Evolutionary conservation across 2,329 filamentous ascomycete species (phyloP), one percentile per base, ranked within the genome.

Genomic region (Colletotrichum gloeosporioides): DNA sequence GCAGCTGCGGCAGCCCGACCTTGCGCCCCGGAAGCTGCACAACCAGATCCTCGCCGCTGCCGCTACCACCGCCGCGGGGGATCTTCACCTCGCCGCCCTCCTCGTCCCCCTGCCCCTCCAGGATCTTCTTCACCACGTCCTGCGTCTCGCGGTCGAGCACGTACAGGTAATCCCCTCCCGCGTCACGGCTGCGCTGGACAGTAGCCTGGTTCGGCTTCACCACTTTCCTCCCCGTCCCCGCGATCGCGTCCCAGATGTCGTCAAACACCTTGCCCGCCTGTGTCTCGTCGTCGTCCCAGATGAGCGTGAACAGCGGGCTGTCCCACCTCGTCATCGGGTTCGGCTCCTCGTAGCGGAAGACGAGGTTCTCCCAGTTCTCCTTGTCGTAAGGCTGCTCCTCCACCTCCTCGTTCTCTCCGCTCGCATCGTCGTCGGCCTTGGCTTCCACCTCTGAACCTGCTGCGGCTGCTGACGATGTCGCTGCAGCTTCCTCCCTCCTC

Each of bases 261-360:
- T 93, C 91, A 77, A 92, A 94, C 3, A 90, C 89, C 76, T 86
- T 83, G 36, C 79, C 83, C 12, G 89, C 82, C 80, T 92, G 92
- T n/a, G 89, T 90, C 73, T 89, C 89, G 72, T 90, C 90, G 82
- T 98, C 95, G 61, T 96, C 93, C 89, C 93, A 95, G 13, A 95
- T 89, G 0, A 97, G 89, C 6, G 94, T 94, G 84, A 96, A 97
- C 4, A 97, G 89, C 2, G 95, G 95, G 71, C 93, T 94, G 83
- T 98, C 95, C 95, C 95, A 98, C 59, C 95, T 88, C 4, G 91
- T 93, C 94, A 96, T 96, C 27, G 93, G 91, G 82, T 96, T 97
- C 16, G 95, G 95, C 85, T 98, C 95, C 84, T 98, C 95, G 82
- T 96, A 96, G 71, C 95, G 89, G 82, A 95, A 96, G 39, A 95